phyloP scores from a whole-genome alignment of 1,284 basidiomycete genomes.

The Microbotryomycetes sp. region DNA sequence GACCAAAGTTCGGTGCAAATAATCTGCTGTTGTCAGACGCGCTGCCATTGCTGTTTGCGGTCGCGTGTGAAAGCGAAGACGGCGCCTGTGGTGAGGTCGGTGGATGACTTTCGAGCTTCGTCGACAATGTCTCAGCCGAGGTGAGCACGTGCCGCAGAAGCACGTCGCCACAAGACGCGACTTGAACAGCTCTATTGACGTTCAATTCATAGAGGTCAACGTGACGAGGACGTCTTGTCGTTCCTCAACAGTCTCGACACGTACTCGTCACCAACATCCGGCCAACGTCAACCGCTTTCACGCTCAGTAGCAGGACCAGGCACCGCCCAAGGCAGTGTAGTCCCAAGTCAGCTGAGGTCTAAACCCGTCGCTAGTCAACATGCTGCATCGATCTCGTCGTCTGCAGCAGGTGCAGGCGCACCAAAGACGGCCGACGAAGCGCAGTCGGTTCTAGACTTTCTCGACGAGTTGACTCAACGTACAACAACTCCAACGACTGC shows the following conservation, averaged over 20 bases:
- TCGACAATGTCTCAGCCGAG: background rate
- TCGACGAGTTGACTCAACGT: conserved; percentile 90
- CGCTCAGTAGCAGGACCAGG: background rate
- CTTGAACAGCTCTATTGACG: background rate
- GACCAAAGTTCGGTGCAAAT: conserved; percentile 19
- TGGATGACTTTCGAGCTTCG: background rate
- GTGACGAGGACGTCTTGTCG: conserved; percentile 68
- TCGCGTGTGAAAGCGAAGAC: background rate
- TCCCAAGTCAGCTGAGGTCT: background rate
- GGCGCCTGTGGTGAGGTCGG: background rate
- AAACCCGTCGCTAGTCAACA: background rate
- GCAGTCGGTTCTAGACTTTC: conserved; percentile 67
- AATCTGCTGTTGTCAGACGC: conserved; percentile 13
- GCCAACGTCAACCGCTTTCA: conserved; percentile 14
- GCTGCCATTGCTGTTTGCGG: background rate
- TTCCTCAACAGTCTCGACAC: conserved; percentile 86
- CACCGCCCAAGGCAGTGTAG: background rate
- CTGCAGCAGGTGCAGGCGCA: conserved; percentile 7
- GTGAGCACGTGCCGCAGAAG: background rate
- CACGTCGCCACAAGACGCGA: background rate
- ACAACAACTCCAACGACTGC: conserved; percentile 32
- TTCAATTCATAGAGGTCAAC: background rate
- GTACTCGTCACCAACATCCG: conserved; percentile 47
- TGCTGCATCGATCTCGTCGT: conserved; percentile 4
- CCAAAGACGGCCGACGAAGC: conserved; percentile 49